Percentiles rank a stretch among this genome's conserved stretches.
These are phyloP conservation scores for Candida maesae DNA, from an alignment of 805 yeast genomes.

Conservation along the genomic window DNA sequence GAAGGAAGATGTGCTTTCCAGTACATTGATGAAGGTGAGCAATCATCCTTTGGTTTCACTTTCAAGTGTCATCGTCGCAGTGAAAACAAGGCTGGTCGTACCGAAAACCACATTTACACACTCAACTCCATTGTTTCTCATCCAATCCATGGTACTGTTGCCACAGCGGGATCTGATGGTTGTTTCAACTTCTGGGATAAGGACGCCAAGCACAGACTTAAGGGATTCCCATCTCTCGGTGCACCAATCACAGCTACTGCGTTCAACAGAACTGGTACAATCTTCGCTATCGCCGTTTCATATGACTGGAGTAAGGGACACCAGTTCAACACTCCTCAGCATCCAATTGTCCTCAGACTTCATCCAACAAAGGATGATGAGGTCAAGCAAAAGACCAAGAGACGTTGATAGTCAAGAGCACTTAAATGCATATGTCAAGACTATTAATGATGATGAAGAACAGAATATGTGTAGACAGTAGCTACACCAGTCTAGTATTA, in stretches of 20 bases:
- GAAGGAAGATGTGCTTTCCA: slow-evolving; percentile 97
- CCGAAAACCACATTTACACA: slow-evolving; percentile 71
- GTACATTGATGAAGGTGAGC: slow-evolving; percentile 81
- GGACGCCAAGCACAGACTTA: slow-evolving; percentile 82
- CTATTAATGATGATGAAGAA: no score
- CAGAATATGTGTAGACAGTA: no score
- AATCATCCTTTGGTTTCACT: slow-evolving; percentile 70
- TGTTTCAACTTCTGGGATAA: slow-evolving; percentile 94
- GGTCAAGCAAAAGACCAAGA: slow-evolving; percentile 50
- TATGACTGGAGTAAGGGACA: slow-evolving; percentile 97
- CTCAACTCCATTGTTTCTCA: slow-evolving; percentile 82
- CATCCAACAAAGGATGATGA: slow-evolving; percentile 88
- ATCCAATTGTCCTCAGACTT: slow-evolving; percentile 70
- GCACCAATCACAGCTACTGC: slow-evolving; percentile 71
- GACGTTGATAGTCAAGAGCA: slow-evolving; percentile 20
- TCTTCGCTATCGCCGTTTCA: slow-evolving; percentile 87
- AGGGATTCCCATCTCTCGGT: slow-evolving; percentile 66
- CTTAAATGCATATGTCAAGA: no score
- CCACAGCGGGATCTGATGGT: slow-evolving; percentile 95
- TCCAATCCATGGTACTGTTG: slow-evolving; percentile 86
- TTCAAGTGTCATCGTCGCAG: slow-evolving; percentile 91
- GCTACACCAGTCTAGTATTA: no score
- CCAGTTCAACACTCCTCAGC: slow-evolving; percentile 68
- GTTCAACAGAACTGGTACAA: slow-evolving; percentile 78
- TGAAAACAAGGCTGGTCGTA: slow-evolving; percentile 43